A percentile compares a stretch with the other conserved stretches of the same genome.
These are phyloP conservation scores for Cercospora zeae-maydis DNA, from an alignment of 2,329 filamentous ascomycete species.

Conservation along the genomic window DNA sequence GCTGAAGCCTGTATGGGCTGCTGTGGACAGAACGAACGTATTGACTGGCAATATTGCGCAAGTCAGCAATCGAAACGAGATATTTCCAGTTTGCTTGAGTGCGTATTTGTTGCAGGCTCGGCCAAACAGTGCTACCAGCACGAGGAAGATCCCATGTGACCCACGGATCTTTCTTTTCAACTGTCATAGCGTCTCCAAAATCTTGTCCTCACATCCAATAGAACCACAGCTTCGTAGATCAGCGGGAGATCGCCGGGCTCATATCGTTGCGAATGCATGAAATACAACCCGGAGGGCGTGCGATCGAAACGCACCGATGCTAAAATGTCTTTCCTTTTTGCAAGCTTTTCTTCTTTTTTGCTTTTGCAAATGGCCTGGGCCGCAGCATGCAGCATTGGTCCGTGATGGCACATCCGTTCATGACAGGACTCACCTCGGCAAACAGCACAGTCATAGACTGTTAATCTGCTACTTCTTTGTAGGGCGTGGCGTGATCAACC, in stretches of 20 bases:
- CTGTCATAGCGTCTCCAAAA: neutral
- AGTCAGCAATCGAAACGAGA: too few relatives aligned
- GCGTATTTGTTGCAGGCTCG: neutral
- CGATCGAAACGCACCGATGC: constrained; percentile 20
- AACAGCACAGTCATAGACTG: neutral
- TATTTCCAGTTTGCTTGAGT: too few relatives aligned
- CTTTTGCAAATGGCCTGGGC: neutral
- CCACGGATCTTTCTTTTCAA: neutral
- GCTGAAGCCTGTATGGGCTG: too few relatives aligned
- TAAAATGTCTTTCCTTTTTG: constrained; percentile 10
- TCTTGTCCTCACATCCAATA: neutral
- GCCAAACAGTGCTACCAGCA: too few relatives aligned
- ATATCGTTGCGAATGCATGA: constrained; percentile 9
- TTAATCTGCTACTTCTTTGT: neutral
- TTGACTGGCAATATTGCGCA: neutral
- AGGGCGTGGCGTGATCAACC: neutral
- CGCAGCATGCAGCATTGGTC: neutral
- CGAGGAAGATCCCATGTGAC: neutral
- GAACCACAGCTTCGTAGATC: constrained; percentile 12
- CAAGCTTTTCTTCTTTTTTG: neutral
- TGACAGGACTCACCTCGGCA: neutral
- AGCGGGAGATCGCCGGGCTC: constrained; percentile 18
- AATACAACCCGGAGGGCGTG: constrained; percentile 18
- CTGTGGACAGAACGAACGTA: too few relatives aligned
- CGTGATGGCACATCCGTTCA: neutral